phyloP scores from a whole-genome alignment of 371 early-diverging fungal genomes.

The Spiromyces aspiralis region DNA sequence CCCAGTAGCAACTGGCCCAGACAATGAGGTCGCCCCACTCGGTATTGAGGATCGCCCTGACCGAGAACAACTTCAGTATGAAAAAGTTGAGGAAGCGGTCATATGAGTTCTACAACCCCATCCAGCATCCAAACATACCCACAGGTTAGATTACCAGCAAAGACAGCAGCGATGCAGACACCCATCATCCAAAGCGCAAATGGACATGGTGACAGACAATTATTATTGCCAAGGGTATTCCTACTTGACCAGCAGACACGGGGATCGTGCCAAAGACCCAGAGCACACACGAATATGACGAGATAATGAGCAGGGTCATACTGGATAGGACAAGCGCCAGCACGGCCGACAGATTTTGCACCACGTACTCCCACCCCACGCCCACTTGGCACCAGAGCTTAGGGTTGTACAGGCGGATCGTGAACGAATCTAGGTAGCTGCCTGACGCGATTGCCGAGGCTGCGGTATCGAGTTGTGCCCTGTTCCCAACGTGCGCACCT shows the following conservation, averaged over 20 bases:
- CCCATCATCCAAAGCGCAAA: no score
- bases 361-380: slow-evolving; percentile 12
- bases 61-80: slow-evolving; percentile 23
- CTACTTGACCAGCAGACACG: neutral
- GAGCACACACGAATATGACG: neutral
- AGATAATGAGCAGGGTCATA: neutral
- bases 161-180: no score
- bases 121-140: neutral
- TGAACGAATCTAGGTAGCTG: slow-evolving; percentile 17
- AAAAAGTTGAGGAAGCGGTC: slow-evolving; percentile 27
- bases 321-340: slow-evolving; percentile 1
- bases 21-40: slow-evolving; percentile 24
- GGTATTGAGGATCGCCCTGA: slow-evolving; percentile 20
- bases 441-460: neutral
- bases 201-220: neutral
- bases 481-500: neutral
- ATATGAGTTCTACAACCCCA: slow-evolving; percentile 20
- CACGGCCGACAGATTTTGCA: slow-evolving; percentile 21
- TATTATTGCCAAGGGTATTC: neutral
- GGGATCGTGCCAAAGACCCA: neutral
- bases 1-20: slow-evolving; percentile 20
- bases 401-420: slow-evolving; percentile 18
- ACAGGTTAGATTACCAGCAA: neutral
- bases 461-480: neutral
- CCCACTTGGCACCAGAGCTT: slow-evolving; percentile 21